Base-by-base conservation (phyloP, 1,284 basidiomycete genomes). In the Naganishia albida region DNA sequence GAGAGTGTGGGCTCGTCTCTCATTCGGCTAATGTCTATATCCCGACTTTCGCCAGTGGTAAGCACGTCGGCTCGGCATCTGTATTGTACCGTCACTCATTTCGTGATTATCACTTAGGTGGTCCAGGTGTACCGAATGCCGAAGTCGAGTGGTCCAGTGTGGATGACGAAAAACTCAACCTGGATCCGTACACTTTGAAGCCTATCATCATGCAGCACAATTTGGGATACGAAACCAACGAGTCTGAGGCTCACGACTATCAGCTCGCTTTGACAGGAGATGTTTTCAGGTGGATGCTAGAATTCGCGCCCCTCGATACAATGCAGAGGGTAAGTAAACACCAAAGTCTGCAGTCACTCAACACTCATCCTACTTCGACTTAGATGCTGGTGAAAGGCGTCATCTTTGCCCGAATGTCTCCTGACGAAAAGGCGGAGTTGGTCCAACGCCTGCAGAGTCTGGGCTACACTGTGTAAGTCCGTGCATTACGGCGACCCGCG, bases 351-450 rank as follows among this genome's bases (percentile, higher is more conserved):
- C 20, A 20, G 43, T 42, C 7, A 23, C 43, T 40, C 30, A n/a
- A n/a, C n/a, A 20, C 15, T 25, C 43, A 18, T 42, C 7, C 18
- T 1, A 30, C 43, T 34, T 8, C 69, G 10, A n/a, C n/a, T 2
- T 23, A 95, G 91, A 95, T 99, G 93, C 87, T 99, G n/a, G 91
- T 98, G 67, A 96, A 97, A 79, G 87, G 94, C 2, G 91, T 96
- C 74, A 89, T 99, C 59, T 99, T 95, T 76, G 94, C 96, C 10
- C 86, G 96, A 28, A 99, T 99, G 96, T 99, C 95, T 18, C 96
- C 96, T 0, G 96, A 99, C 77, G 96, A 99, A 81, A 99, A 99
- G 82, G 96, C 98, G 73, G 96, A 99, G 77, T 86, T 99, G 20
- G 91, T 99, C 46, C 95, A 98, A 76, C 86, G 94, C 2, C 83